Evolutionary conservation across 768 basidiomycete species (phyloP).

Genomic region (Hydnum rufescens): DNA sequence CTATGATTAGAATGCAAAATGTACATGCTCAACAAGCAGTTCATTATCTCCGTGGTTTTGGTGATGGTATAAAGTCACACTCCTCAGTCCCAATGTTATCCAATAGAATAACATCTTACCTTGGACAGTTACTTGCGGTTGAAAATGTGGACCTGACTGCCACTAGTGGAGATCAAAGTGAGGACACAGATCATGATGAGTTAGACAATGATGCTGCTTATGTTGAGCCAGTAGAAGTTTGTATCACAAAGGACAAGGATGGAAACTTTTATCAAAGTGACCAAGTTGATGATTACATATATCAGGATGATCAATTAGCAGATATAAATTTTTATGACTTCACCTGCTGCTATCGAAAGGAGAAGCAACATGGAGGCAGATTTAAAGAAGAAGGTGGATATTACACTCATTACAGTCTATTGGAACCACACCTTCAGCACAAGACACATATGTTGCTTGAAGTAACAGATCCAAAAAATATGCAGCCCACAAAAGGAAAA

Average conservation of each 20-base stretch:
- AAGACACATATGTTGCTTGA: conserved; percentile 10
- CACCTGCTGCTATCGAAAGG: conserved; percentile 7
- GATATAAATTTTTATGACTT: conserved; percentile 18
- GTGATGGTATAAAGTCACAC: too few relatives aligned
- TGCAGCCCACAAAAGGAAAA: neutral
- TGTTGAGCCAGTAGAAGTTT: too few relatives aligned
- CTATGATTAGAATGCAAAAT: conserved; percentile 17
- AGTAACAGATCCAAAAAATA: neutral
- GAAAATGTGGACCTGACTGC: neutral
- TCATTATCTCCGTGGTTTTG: conserved; percentile 15
- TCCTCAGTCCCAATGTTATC: conserved; percentile 16
- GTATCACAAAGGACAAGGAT: neutral
- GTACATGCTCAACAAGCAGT: too few relatives aligned
- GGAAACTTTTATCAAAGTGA: conserved; percentile 7
- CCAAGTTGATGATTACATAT: conserved; percentile 18
- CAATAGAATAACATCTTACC: conserved; percentile 7
- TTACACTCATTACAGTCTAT: conserved; percentile 2
- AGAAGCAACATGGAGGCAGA: conserved; percentile 3
- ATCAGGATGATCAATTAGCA: conserved; percentile 8
- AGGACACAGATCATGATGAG: neutral
- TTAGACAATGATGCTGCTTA: neutral
- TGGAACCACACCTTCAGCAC: neutral
- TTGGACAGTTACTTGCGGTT: neutral
- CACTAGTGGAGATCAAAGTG: neutral
- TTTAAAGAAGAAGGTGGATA: too few relatives aligned